Evolutionary conservation across 192 early-diverging fungal species (phyloP).

Genomic region (Backusella mclennaniae): DNA sequence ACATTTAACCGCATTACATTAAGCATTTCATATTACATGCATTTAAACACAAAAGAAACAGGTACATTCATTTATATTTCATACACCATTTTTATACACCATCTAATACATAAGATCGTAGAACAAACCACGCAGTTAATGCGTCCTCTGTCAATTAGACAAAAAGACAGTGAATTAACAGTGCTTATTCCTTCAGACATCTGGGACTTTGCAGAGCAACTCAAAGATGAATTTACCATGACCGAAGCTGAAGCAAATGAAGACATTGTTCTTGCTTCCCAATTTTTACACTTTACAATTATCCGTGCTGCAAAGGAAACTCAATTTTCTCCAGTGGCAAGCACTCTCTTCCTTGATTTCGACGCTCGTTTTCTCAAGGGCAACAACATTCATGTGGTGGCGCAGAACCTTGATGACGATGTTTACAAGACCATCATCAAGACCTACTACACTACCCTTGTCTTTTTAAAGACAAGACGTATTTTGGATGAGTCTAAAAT

Average conservation of each 20-base stretch:
- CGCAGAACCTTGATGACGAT: slow-evolving; percentile 54
- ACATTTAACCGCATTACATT: not conserved
- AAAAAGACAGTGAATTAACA: slow-evolving; percentile 74
- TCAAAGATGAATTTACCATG: slow-evolving; percentile 70
- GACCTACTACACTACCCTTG: slow-evolving; percentile 76
- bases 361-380: slow-evolving; percentile 66
- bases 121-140: slow-evolving; percentile 39
- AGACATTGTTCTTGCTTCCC: slow-evolving; percentile 68
- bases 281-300: slow-evolving; percentile 68
- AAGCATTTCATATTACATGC: not conserved
- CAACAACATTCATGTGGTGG: slow-evolving; percentile 83
- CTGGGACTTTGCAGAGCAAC: slow-evolving; percentile 86
- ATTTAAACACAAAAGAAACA: not conserved
- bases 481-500: slow-evolving; percentile 35
- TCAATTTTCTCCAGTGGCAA: slow-evolving; percentile 66
- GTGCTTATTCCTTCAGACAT: slow-evolving; percentile 79
- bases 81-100: not conserved
- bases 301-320: slow-evolving; percentile 37
- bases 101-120: not conserved
- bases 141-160: slow-evolving; percentile 77
- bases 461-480: slow-evolving; percentile 50
- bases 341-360: slow-evolving; percentile 73
- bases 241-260: slow-evolving; percentile 56
- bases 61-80: not conserved
- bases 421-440: slow-evolving; percentile 61